Base-by-base conservation (phyloP, 2,329 filamentous ascomycete species). In the Pezicula carpinea region DNA sequence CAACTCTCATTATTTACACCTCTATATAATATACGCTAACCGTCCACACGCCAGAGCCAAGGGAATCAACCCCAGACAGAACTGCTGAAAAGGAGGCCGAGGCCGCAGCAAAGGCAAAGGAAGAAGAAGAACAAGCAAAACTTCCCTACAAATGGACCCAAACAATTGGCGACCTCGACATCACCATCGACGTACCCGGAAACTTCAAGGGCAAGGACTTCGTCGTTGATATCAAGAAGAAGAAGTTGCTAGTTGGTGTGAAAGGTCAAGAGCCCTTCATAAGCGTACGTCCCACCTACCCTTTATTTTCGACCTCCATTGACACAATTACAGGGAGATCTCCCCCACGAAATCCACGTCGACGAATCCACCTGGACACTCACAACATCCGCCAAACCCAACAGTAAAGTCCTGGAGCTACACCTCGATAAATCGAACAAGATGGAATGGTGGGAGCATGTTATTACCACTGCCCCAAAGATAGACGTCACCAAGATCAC, bases 141-240 rank as follows among this genome's bases (percentile, higher is more conserved):
- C 83, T 99, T 35, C 93, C 93, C 1, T 99, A 99, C 82, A 93
- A 95, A 72, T 99, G 93, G 93, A 87, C 80, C 10, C 93, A 99
- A 72, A 91, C 87, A 19, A 96, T 99, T 65, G 77, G 77, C 58
- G 93, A 97, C 64, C 72, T 96, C 51, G 89, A 96, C 64, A 71
- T 97, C 60, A 85, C 78, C 43, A 77, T 95, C 49, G 73, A 79
- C 22, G 82, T 99, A 1, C 86, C 92, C 0, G 85, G 78, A 19
- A 95, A 91, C 67, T 73, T 92, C 58, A 95, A 95, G 70, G 89
- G 83, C 33, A 80, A 79, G 58, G 93, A 99, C 65, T 71, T 99
- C 31, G 81, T 87, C 48, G 82, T 99, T 47, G 83, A 87, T 47
- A 78, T 99, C 65, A 87, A 86, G 67, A 91, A 89, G 72, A 82